Base-by-base conservation (phyloP, 169 alveolate species). In the Eimeria acervulina region DNA sequence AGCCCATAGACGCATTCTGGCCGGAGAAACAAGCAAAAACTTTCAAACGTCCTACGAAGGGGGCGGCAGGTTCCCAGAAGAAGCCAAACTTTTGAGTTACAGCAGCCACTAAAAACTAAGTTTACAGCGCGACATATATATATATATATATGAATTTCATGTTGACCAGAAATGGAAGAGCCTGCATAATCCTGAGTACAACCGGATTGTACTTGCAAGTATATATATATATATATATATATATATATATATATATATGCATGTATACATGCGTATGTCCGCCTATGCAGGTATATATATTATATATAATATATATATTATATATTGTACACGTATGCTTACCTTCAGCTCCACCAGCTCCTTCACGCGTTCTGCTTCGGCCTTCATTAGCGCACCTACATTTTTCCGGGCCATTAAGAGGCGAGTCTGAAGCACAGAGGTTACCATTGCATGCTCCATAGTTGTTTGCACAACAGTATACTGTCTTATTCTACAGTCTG, bases 401-500 rank as follows among this genome's bases (percentile, higher is more conserved):
- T n/a, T 83, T 44, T 36, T 51, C 44, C 23, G 12, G 74, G 91
- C 91, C 91, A 83, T 83, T 28, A 51, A 47, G 52, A 83, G 74
- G 7, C 91, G 91, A 19, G 36, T 83, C 91, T 83, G 91, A 36
- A 23, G 51, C 91, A 52, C 4, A n/a, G 36, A 19, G 42, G 28
- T n/a, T 42, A 23, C 80, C n/a, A n/a, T n/a, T n/a, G n/a, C n/a
- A n/a, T n/a, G 38, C 31, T 61, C 72, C 31, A 26, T 61, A 3
- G 5, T 61, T 61, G 38, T 26, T 61, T 61, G 72, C 36, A 3
- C 36, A n/a, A n/a, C n/a, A n/a, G n/a, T n/a, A n/a, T n/a, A n/a
- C n/a, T n/a, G n/a, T n/a, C 17, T 47, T 47, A 47, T 47, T 47
- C 55, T 47, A 47, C 55, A 47, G 17, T 47, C 12, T 19, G 12